These are phyloP conservation scores for Mortierella sp. DNA, from an alignment of 371 early-diverging fungal genomes.

Conservation along the genomic window DNA sequence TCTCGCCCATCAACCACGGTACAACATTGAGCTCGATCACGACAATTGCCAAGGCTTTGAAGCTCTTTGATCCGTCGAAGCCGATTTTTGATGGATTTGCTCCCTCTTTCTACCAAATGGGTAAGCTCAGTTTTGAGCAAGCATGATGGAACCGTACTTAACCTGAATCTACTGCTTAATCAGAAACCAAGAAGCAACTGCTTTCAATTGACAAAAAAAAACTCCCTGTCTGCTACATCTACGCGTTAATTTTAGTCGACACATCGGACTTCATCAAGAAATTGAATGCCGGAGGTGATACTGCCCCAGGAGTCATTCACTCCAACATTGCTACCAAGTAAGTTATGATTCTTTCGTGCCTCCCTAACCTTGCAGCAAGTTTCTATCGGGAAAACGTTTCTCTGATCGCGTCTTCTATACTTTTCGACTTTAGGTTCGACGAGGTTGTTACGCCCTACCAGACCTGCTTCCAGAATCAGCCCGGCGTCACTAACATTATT, in stretches of 20 bases:
- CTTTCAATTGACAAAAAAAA: no score
- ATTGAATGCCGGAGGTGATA: conserved; percentile 36
- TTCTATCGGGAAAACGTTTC: background rate
- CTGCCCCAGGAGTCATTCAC: conserved; percentile 26
- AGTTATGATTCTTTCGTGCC: background rate
- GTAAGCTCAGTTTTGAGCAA: background rate
- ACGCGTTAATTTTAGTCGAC: conserved; percentile 8
- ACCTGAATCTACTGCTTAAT: no score
- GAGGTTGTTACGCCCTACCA: conserved; percentile 43
- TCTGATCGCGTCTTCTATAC: background rate
- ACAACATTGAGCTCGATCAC: conserved; percentile 20
- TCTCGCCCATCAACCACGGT: conserved; percentile 43
- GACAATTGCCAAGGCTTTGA: conserved; percentile 22
- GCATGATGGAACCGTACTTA: no score
- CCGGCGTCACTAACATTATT: conserved; percentile 25
- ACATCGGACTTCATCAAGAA: conserved; percentile 30
- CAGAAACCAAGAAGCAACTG: no score
- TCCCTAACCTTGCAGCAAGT: no score
- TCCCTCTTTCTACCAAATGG: conserved; percentile 38
- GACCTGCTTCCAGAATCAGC: conserved; percentile 16
- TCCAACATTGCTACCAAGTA: conserved; percentile 31
- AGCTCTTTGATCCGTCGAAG: conserved; percentile 15
- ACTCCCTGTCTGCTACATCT: no score
- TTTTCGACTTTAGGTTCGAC: conserved; percentile 12
- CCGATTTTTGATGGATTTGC: conserved; percentile 19